Evolutionary conservation across 495 filamentous ascomycete species (phyloP), one percentile per base, ranked within the genome.

Genomic region (Aspergillus biplanus): DNA sequence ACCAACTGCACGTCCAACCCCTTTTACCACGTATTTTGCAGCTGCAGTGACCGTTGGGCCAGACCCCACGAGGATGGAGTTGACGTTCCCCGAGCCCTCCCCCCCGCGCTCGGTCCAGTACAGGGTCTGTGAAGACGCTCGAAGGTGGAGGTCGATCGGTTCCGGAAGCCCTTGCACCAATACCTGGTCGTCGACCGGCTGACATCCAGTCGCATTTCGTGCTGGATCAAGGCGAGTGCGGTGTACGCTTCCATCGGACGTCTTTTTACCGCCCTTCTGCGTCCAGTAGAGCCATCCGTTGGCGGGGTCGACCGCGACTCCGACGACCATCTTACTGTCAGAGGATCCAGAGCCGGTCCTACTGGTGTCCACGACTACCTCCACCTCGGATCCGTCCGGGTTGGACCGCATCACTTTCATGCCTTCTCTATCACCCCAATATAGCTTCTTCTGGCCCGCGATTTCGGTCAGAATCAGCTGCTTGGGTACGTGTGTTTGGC

Each of bases 401-500:
- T 49, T 49, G 47, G 47, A 49, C n/a, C 47, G 47, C 47, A 49
- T 49, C n/a, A 49, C 47, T 27, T 27, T 49, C 47, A 49, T 49
- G n/a, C 47, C 15, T 27, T 49, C 47, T 16, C 47, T 16, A 21
- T 49, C 47, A 16, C 47, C 47, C 47, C 47, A 49, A 7, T 49
- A 49, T 27, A 21, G 21, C 21, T 49, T 49, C 47, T 49, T 49
- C n/a, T 18, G n/a, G 21, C 47, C 47, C 12, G n/a, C n/a, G 47
- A 49, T 27, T 49, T 49, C 47, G 6, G 47, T 27, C n/a, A 49
- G 8, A 27, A 49, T 49, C n/a, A 49, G 47, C 47, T 49, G 47
- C 21, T 49, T 18, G n/a, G 47, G 7, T 49, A 27, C 16, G 37
- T 48, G 46, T 48, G 46, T 15, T 48, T 7, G 3, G 46, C 46